Evolutionary conservation across 768 basidiomycete genomes (phyloP), one percentile per base, ranked within the genome.

Genomic region (Terana coerulea): DNA sequence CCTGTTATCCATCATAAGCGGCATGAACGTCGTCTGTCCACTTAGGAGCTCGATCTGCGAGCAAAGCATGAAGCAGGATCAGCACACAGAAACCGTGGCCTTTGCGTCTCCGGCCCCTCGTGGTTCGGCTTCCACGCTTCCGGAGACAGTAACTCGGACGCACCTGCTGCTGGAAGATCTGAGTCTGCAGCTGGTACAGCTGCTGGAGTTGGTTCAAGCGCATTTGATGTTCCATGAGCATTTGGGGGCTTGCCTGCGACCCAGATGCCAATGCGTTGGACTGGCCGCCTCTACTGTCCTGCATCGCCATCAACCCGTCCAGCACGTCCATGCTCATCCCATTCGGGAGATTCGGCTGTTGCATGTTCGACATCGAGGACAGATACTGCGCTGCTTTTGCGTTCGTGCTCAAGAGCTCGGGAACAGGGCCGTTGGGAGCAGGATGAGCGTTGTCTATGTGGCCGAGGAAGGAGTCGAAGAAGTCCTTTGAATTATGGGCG

Each of bases 161-260:
- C 51, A 86, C 91, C 83, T 93, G 91, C 64, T 93, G 91, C 61
- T 93, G 91, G 53, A 92, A 88, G 53, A 91, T 88, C 73, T 91
- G 86, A 51, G 84, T 84, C 62, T 94, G 88, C 11, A 86, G 72
- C 64, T 88, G 83, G 62, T 86, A 87, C 8, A 88, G 72, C 64
- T 87, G 83, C 55, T 87, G 90, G 3, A 92, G 72, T 64, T 88
- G 87, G 1, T 79, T 78, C 39, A 91, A 74, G 64, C 85, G 86
- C 70, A 88, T 79, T 65, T 91, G 88, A 59, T 90, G 87, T 61
- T 88, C 85, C 35, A 86, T 67, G 31, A 87, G 67, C 54, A 80
- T 63, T 40, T 83, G 78, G 5, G 79, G 73, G 49, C 59, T 56
- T n/a, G 61, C 30, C 34, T 54, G 60, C 62, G 64, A 58, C 64